These are phyloP conservation scores for Acanthamoeba sp. DNA, from an alignment of 208 protist species.

Conservation along the genomic window DNA sequence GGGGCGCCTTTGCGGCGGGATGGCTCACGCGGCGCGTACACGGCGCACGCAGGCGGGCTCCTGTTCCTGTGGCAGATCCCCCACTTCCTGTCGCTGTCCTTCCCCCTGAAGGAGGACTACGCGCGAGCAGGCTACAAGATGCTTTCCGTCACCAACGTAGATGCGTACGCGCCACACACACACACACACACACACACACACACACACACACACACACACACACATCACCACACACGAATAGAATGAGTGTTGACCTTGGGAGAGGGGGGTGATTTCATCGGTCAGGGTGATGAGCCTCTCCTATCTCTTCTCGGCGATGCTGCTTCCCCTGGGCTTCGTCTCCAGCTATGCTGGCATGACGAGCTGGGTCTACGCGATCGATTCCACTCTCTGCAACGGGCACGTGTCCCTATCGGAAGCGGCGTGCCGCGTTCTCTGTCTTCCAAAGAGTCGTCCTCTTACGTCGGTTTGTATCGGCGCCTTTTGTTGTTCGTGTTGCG, in stretches of 20 bases:
- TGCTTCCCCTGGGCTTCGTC: slow-evolving; percentile 14
- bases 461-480: too few relatives aligned
- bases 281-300: slow-evolving; percentile 58
- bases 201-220: too few relatives aligned
- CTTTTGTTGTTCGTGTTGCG: not conserved
- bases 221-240: too few relatives aligned
- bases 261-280: not conserved
- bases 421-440: too few relatives aligned
- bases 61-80: slow-evolving; percentile 85
- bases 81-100: slow-evolving; percentile 81
- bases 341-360: slow-evolving; percentile 45
- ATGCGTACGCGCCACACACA: not conserved
- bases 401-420: too few relatives aligned
- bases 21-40: not conserved
- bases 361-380: slow-evolving; percentile 1
- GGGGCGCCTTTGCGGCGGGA: too few relatives aligned
- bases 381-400: not conserved
- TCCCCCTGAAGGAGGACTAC: slow-evolving; percentile 77
- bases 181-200: too few relatives aligned
- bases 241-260: too few relatives aligned
- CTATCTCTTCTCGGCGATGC: slow-evolving; percentile 12
- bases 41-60: not conserved
- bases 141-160: slow-evolving; percentile 72
- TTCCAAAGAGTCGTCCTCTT: too few relatives aligned
- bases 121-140: slow-evolving; percentile 78